Evolutionary conservation across 2,329 filamentous ascomycete genomes (phyloP), one percentile per base, ranked within the genome.

Genomic region (Cryphonectria radicalis): DNA sequence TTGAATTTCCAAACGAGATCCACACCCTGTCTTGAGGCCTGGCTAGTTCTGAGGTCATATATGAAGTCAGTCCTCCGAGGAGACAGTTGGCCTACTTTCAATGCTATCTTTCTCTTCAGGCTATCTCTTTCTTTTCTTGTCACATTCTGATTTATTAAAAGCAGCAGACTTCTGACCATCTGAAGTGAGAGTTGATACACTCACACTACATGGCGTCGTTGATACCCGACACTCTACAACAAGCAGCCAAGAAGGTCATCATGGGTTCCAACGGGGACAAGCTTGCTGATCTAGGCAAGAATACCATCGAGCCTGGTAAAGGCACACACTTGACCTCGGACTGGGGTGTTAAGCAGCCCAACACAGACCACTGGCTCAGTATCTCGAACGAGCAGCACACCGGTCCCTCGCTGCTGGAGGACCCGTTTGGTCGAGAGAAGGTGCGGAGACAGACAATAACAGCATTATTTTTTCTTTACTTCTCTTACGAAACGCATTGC

Each of bases 341-440:
- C 77, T 93, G 87, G 81, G 94, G 94, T 32, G 89, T 91, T 40
- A 93, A 91, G 80, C 87, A 94, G 22, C 4, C 35, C n/a, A 91
- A 91, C 76, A 91, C 91, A 0, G 94, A 97, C 77, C 87, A 94
- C 78, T 96, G 93, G 93, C 83, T 97, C 68, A 89, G 88, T 67
- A 85, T 91, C 6, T 86, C 83, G 37, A 89, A 82, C 50, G 85
- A 89, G 3, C 86, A 92, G 63, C 84, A 89, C 69, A 89, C 85
- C 1, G 93, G 93, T 0, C 92, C 93, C 0, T 79, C 81, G 76
- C 82, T 95, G 0, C 79, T 96, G 3, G 93, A 96, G 77, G 93
- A 96, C 74, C 84, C 87, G 13, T 90, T 93, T 76, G 89, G 82
- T 0, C 86, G 93, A 17, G 93, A 96, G 79, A 94, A 93, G 87